Evolutionary conservation across 192 early-diverging fungal genomes (phyloP).

Genomic region (Chytriomyces sp.): DNA sequence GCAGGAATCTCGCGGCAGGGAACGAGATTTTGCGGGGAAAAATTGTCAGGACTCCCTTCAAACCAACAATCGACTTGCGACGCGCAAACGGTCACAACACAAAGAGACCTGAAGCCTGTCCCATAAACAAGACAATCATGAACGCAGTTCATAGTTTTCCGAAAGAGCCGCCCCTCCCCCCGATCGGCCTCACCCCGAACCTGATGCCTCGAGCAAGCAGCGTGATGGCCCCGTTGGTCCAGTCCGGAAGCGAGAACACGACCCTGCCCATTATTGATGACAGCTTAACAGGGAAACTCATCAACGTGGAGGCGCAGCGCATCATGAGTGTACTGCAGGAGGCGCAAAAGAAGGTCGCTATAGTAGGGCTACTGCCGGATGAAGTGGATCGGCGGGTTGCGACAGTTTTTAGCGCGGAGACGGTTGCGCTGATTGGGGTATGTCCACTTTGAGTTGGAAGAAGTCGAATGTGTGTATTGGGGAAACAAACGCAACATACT

Average conservation of each 20-base stretch:
- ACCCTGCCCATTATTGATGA: conserved; percentile 26
- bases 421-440: conserved; percentile 42
- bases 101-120: too few relatives aligned
- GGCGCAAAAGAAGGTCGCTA: conserved; percentile 48
- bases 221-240: neutral
- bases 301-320: conserved; percentile 57
- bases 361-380: conserved; percentile 54
- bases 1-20: too few relatives aligned
- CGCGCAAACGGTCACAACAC: too few relatives aligned
- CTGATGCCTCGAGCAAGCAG: neutral
- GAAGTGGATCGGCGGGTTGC: conserved; percentile 44
- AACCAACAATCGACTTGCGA: too few relatives aligned
- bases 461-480: neutral
- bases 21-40: too few relatives aligned
- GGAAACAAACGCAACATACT: neutral
- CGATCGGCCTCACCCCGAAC: conserved; percentile 17
- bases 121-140: too few relatives aligned
- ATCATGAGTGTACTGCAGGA: conserved; percentile 62
- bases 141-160: conserved; percentile 30
- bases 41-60: too few relatives aligned
- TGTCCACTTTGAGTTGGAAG: neutral
- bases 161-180: conserved; percentile 33
- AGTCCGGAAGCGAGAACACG: neutral
- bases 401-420: conserved; percentile 47
- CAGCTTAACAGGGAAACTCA: conserved; percentile 49